These are phyloP conservation scores for Brettanomyces bruxellensis DNA, from an alignment of 805 yeast genomes.

Conservation along the genomic window DNA sequence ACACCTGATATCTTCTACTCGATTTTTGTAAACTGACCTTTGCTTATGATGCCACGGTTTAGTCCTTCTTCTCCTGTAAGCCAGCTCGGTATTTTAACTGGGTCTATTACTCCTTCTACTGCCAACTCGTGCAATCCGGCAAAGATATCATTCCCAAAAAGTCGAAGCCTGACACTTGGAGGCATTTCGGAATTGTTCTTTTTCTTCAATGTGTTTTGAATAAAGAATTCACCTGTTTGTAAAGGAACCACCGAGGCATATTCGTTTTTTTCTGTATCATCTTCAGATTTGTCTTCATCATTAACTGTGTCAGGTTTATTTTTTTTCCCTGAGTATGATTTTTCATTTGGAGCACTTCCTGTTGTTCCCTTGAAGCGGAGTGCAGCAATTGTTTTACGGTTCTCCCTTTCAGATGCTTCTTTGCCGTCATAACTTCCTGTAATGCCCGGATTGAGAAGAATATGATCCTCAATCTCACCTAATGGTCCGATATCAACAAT, in stretches of 20 bases:
- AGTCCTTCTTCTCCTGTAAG: conserved; percentile 66
- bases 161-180: conserved; percentile 21
- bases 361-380: conserved; percentile 53
- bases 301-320: conserved; percentile 8
- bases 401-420: conserved; percentile 3
- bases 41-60: conserved; percentile 35
- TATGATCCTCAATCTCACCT: conserved; percentile 34
- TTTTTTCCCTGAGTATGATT: conserved; percentile 11
- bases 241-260: conserved; percentile 52
- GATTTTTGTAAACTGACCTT: conserved; percentile 26
- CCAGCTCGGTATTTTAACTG: conserved; percentile 63
- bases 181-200: conserved; percentile 10
- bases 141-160: conserved; percentile 65
- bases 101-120: conserved; percentile 36
- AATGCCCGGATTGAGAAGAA: conserved; percentile 21
- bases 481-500: conserved; percentile 59
- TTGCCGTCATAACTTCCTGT: conserved; percentile 12
- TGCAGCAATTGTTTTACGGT: conserved; percentile 36
- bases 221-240: conserved; percentile 37
- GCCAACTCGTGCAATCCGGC: conserved; percentile 72
- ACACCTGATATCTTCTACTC: too few relatives aligned
- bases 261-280: conserved; percentile 18
- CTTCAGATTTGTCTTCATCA: conserved; percentile 3
- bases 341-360: conserved; percentile 29
- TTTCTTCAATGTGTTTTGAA: conserved; percentile 23